Conservation (phyloP, 1,284 basidiomycete genomes). For the Polyporus tsugae region DNA sequence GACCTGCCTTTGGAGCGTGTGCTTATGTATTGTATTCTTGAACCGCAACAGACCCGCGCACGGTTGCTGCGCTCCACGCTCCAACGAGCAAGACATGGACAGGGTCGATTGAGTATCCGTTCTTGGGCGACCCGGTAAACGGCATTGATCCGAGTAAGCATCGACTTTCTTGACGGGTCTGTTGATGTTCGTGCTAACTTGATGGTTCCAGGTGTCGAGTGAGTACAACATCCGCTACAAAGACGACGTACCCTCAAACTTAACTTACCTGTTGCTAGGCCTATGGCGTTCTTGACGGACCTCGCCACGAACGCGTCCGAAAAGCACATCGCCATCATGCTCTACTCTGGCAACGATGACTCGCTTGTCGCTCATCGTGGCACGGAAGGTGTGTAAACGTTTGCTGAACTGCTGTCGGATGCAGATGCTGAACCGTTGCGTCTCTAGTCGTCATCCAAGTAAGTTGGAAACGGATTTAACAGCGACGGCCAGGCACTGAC, state of each 20-base stretch:
- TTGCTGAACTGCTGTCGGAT: neutral
- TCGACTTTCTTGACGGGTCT: neutral
- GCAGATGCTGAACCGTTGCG: neutral
- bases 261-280: conserved; percentile 30
- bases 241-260: neutral
- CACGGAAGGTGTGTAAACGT: conserved; percentile 58
- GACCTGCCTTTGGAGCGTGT: neutral
- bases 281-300: conserved; percentile 42
- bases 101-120: conserved; percentile 38
- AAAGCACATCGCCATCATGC: conserved; percentile 34
- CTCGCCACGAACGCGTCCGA: conserved; percentile 39
- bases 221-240: conserved; percentile 32
- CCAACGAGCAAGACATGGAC: conserved; percentile 71
- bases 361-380: conserved; percentile 37
- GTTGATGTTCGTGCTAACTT: neutral
- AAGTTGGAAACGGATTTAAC: conserved; percentile 8
- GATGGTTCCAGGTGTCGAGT: conserved; percentile 53
- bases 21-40: neutral
- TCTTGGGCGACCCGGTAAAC: conserved; percentile 37
- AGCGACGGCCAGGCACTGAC: neutral
- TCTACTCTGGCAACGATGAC: conserved; percentile 44
- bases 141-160: conserved; percentile 55
- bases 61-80: conserved; percentile 70
- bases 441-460: conserved; percentile 68
- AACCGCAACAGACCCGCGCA: conserved; percentile 46